Conservation (phyloP, 148 eudicot genomes). For the Gaultheria prostrata region DNA sequence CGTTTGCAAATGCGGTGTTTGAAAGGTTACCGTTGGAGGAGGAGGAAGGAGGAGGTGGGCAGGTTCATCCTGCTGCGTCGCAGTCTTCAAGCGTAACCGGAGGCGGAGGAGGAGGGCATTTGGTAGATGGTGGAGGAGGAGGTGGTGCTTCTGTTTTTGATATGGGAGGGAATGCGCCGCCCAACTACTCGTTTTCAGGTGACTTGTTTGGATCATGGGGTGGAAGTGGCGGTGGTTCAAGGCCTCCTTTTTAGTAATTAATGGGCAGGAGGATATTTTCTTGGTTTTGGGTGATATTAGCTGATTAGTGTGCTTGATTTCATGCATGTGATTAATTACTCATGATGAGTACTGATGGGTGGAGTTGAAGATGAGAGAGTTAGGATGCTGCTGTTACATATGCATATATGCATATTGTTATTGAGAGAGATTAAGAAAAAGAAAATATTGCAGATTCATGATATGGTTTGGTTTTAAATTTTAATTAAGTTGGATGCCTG, state of each 20-base stretch:
- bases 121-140: not conserved
- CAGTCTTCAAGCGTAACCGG: slow-evolving; percentile 8
- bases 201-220: slow-evolving; percentile 15
- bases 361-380: no score
- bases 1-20: slow-evolving; percentile 18
- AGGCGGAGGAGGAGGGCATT: not conserved
- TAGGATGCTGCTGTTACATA: no score
- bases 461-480: no score
- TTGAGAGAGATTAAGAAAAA: no score
- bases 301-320: not conserved
- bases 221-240: not conserved
- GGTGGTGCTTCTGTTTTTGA: not conserved
- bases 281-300: not conserved
- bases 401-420: no score
- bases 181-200: slow-evolving; percentile 10
- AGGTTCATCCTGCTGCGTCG: slow-evolving; percentile 7
- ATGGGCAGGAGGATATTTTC: no score
- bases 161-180: slow-evolving; percentile 6
- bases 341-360: not conserved
- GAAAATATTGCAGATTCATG: no score
- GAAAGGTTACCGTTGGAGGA: slow-evolving; percentile 15
- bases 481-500: no score
- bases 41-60: not conserved
- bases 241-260: slow-evolving; percentile 14
- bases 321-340: not conserved